Percentiles rank a stretch among this genome's conserved stretches.
Evolutionary conservation across 169 alveolate species (phyloP).

Genomic region (Plasmodium inui): DNA sequence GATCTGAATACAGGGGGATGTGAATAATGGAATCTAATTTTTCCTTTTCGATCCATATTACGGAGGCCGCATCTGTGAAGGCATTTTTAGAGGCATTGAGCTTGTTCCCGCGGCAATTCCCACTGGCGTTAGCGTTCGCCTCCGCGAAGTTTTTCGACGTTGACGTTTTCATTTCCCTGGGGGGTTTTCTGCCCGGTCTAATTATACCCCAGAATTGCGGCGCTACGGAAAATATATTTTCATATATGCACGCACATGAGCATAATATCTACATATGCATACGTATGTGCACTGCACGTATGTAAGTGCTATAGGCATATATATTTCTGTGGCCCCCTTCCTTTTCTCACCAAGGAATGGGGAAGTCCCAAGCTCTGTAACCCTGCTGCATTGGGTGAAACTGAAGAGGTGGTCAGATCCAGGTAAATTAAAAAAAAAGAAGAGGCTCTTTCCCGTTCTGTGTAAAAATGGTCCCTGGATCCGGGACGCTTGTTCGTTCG

Average conservation of each 20-base stretch:
- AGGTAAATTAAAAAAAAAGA: neutral
- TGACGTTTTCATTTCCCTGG: slow-evolving; percentile 1
- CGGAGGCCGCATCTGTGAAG: slow-evolving; percentile 30
- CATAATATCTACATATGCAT: neutral
- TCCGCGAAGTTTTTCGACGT: neutral
- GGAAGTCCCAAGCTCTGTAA: neutral
- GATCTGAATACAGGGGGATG: slow-evolving; percentile 45
- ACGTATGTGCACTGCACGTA: neutral
- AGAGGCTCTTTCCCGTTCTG: neutral
- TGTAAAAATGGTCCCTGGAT: neutral
- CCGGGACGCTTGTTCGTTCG: neutral
- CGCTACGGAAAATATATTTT: neutral
- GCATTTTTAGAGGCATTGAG: neutral
- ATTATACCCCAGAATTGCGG: neutral
- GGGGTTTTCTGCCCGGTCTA: neutral
- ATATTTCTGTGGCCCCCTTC: neutral
- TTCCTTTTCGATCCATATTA: slow-evolving; percentile 69
- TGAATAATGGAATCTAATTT: slow-evolving; percentile 49
- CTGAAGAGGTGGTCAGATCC: neutral
- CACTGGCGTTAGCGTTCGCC: neutral
- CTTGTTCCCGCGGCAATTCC: neutral
- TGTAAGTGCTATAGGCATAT: neutral
- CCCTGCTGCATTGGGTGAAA: neutral
- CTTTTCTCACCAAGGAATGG: slow-evolving; percentile 1
- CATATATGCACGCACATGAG: neutral